phyloP scores from a whole-genome alignment of 331 rosid species.

The Malus hybrid region DNA sequence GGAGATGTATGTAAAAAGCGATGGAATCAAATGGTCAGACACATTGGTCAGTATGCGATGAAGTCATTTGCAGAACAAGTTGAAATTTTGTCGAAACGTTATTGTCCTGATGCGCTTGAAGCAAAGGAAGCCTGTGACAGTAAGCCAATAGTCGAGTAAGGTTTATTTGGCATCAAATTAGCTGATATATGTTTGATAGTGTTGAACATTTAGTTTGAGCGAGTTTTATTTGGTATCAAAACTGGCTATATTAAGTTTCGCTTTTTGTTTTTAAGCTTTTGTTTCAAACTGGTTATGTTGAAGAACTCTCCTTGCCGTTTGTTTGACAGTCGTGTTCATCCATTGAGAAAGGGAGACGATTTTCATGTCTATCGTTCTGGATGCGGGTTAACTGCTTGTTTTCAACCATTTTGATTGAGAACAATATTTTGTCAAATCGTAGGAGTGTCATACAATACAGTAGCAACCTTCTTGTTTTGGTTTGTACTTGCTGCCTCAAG shows the following conservation, averaged over 20 bases:
- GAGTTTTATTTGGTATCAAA: neutral
- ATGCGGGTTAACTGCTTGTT: too few species aligned
- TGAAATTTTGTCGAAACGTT: slow-evolving; percentile 50
- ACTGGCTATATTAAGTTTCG: neutral
- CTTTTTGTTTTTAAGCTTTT: neutral
- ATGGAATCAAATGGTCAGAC: slow-evolving; percentile 61
- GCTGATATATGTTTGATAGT: neutral
- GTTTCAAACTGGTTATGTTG: neutral
- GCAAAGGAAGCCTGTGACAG: slow-evolving; percentile 49
- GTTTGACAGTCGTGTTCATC: too few species aligned
- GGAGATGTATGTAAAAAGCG: slow-evolving; percentile 69
- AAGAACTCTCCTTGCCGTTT: neutral
- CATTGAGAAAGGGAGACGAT: too few species aligned
- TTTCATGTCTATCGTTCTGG: too few species aligned
- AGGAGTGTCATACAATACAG: too few species aligned
- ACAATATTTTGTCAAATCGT: too few species aligned
- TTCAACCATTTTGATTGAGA: too few species aligned
- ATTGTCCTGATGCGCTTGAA: slow-evolving; percentile 41
- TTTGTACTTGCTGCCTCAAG: too few species aligned
- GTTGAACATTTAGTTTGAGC: neutral
- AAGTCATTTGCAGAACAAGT: slow-evolving; percentile 68
- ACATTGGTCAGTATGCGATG: slow-evolving; percentile 40
- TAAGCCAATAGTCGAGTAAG: slow-evolving; percentile 35
- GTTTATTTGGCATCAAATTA: neutral
- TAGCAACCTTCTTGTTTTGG: too few species aligned